Base-by-base conservation (phyloP, 2,329 filamentous ascomycete genomes). In the Domatiomyces catenatus region DNA sequence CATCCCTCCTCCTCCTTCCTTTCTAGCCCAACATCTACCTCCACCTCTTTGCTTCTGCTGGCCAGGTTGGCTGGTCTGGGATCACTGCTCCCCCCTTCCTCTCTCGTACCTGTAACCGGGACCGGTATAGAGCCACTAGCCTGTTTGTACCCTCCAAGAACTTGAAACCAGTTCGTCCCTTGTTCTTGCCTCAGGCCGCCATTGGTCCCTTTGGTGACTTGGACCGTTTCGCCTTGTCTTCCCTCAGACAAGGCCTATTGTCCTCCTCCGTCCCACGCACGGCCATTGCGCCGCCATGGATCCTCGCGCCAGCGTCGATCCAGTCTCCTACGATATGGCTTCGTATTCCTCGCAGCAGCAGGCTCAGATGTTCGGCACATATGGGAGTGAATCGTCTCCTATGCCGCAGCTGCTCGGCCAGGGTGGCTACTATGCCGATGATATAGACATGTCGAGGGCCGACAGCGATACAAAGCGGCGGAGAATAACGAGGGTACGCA, bases 381-480 rank as follows among this genome's bases (percentile, higher is more conserved):
- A 83, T 60, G 66, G 69, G 44, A 67, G 73, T 44, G 80, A 84
- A 61, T 76, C 76, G 46, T 68, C 84, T 50, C 70, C 79, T 8
- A 71, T 81, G 53, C 67, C 70, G 50, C 71, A 78, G 49, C 68
- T 76, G 50, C 73, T 67, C 48, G 54, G 56, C 32, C 60, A 58
- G 48, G 66, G 59, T 47, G 60, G 59, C 19, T 61, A 64, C 43
- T 71, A 67, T 51, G 60, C 64, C 18, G 69, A 71, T 54, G 72
- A 75, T 50, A 64, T 72, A 48, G 59, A 66, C 55, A 64, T 63
- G 50, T 69, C 70, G 48, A 72, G 76, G 48, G 73, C 75, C 59
- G 75, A 76, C 50, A 86, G 82, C 60, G 90, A 95, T 62, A 80
- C 88, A 18, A 96, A 94, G 74, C 77, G 88, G 64, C 77, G 89